Base-by-base conservation (phyloP, 2,329 filamentous ascomycete genomes). In the Fusarium pseudonygamai region DNA sequence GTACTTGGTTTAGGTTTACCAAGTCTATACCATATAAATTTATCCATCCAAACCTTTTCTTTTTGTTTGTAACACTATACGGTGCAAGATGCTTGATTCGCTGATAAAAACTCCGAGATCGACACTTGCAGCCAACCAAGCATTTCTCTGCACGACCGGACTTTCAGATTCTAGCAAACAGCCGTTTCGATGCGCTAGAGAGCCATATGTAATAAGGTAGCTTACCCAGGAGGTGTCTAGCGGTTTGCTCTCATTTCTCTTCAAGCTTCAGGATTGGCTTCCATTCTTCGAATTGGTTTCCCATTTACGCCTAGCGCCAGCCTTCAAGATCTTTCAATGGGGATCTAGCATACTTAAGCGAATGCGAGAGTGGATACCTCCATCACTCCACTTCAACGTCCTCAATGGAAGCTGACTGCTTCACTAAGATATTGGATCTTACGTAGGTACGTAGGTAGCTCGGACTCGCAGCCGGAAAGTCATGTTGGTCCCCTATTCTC, bases 361-460 rank as follows among this genome's bases (percentile, higher is more conserved):
- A 74, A 40, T 74, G 72, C 71, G 72, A 72, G 53, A 34, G 72
- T 63, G 72, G 68, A 22, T 34, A 6, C 30, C 52, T 32, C 15
- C 39, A 43, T 42, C 36, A 50, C 68, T 74, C 68, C 68, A 74
- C 68, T 26, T 14, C 47, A 43, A 62, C 60, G 46, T 55, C 45
- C 45, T 39, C n/a, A 26, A n/a, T n/a, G n/a, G n/a, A n/a, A 53
- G 58, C 50, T 63, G 56, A 62, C 24, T 69, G 57, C 28, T 30
- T 56, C 37, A 50, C 28, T 64, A 26, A 32, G 15, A 52, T 26
- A 24, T n/a, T n/a, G n/a, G n/a, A n/a, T 37, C 36, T 20, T 37
- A 37, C 16, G 9, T 34, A 34, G 32, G 32, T 34, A 34, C 13
- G 30, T 36, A 37, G 36, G 36, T 37, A 37, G 20, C 34, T 66